Evolutionary conservation across 2,329 filamentous ascomycete species (phyloP), one percentile per base, ranked within the genome.

Genomic region (Fusarium agapanthi): DNA sequence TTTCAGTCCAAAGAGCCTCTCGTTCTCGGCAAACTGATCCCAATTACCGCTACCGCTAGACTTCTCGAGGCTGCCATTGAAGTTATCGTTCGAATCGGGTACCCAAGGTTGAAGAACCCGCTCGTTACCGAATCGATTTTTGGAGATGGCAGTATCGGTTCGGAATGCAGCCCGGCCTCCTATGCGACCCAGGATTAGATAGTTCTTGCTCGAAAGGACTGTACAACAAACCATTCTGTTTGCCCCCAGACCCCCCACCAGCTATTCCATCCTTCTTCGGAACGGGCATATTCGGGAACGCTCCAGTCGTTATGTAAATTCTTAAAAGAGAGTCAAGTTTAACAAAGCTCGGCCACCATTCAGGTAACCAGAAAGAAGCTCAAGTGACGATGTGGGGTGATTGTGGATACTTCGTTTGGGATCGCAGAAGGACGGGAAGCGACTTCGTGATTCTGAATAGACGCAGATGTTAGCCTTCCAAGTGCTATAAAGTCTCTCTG

Each of bases 21-120:
- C 93, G 78, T 98, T 98, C 71, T 89, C 91, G 65, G 93, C 93
- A 79, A 99, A 99, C 81, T 99, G 96, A 80, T 99, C 95, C 96
- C 96, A 99, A 15, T 83, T 85, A 12, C 83, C 85, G 22, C 82
- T 78, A 58, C 80, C 82, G n/a, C 80, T 76, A 6, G 86, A 76
- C 56, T 85, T 89, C 77, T 96, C 94, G 30, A 98, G 86, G 53
- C 92, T 92, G 73, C 93, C 86, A 78, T 95, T 92, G 44, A 89
- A 81, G 34, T 88, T 87, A 70, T 91, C 90, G 47, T 67, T 77
- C 22, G 87, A 81, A 73, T 91, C 91, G 12, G 93, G 90, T 61
- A 95, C 89, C 95, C 95, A 98, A 76, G 88, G 91, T 79, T 97
- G 91, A 44, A 98, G 86, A 58, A 90, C 86, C 67, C 95, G 91